Base-by-base conservation (phyloP, 1,284 basidiomycete species). In the Filobasidium uniguttulatum region DNA sequence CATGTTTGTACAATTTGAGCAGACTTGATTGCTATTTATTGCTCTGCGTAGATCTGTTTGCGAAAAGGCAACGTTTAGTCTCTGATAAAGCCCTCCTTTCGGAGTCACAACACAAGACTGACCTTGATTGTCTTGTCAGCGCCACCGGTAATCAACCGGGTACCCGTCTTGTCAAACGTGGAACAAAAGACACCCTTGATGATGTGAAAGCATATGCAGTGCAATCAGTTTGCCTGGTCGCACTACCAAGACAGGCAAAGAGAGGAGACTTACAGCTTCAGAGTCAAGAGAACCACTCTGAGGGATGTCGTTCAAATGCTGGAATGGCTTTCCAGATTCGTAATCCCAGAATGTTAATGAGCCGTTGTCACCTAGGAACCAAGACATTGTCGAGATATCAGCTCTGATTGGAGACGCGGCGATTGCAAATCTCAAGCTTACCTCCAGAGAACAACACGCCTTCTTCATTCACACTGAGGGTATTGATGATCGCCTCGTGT, bases 41-140 rank as follows among this genome's bases (percentile, higher is more conserved):
- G 51, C 40, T 53, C 51, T 14, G 51, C 46, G 31, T 53, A 53
- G 33, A 53, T 53, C 51, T 53, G 37, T 12, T 8, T 8, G 35
- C n/a, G n/a, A n/a, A n/a, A n/a, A 3, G 31, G 4, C 10, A 38
- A 19, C n/a, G n/a, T 19, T 40, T 40, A 40, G 37, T 12, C 10
- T 48, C n/a, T 38, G 19, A 22, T 5, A 19, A 20, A 3, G 26
- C 15, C 19, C 5, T 14, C 35, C 23, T n/a, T n/a, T 26, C 19
- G 19, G 15, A 19, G 6, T 10, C 1, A 12, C 10, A 22, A 25
- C 19, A n/a, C 0, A n/a, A 5, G 4, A 44, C 46, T 28, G 12
- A 83, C 85, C 77, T 94, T 94, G 73, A 94, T 91, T 8, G 90
- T 97, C 77, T 98, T 98, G 73, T 99, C 93, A 7, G 93, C 93